Evolutionary conservation across 2,329 filamentous ascomycete species (phyloP), one percentile per base, ranked within the genome.

Genomic region (Diaporthe australafricana): DNA sequence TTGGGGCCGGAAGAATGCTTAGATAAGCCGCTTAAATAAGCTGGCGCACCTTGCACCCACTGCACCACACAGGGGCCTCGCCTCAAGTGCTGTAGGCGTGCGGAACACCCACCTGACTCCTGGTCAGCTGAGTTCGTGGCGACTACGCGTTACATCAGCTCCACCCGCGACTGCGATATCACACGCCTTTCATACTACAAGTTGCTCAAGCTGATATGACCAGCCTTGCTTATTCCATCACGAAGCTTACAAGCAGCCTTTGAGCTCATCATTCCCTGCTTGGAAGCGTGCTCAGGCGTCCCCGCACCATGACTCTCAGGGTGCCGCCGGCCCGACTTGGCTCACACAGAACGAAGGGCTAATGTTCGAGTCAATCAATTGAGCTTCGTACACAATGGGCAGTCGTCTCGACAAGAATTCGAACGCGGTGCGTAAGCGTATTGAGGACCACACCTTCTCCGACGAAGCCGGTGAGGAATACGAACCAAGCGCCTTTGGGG

Each of bases 381-480:
- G 32, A 57, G 52, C 55, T 40, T 50, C 45, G 17, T 68, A 67
- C 74, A 83, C 75, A 27, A 92, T 92, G 90, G 88, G 89, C 14
- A 89, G 85, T 74, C 86, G 87, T 11, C 82, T 91, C 17, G 89
- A 92, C 5, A 90, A 89, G 79, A 91, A 91, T 76, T 91, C 90
- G n/a, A 85, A 87, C 38, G 84, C 84, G 42, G 86, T 90, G 80
- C 87, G 88, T 76, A 92, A 92, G 79, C 85, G 88, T 75, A 90
- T 92, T 73, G 87, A 90, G 69, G 79, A 78, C 20, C 90, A 98
- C 82, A 88, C 87, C 2, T 98, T 98, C 80, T 86, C 92, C 2
- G 88, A 93, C 78, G 95, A 98, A 80, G 88, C 89, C 30, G 96
- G 96, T 71, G 96, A 98, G 71, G 97, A 99, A 81, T 99, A 99